These are phyloP conservation scores for Endocarpon pusillum DNA, from an alignment of 495 filamentous ascomycete genomes.

Conservation along the genomic window DNA sequence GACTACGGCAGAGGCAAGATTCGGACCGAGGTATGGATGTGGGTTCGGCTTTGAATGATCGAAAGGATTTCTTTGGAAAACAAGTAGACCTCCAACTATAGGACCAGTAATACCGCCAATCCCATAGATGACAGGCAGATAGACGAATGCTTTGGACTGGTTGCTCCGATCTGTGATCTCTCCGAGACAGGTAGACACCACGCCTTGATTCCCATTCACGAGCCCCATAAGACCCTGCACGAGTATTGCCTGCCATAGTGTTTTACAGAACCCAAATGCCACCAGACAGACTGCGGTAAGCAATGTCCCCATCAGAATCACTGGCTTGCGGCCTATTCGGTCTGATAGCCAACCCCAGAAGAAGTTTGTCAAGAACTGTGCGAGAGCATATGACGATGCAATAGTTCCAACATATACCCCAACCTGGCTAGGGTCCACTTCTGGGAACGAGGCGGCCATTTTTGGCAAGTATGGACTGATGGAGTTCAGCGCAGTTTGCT, in stretches of 20 bases:
- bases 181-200: conserved; percentile 83
- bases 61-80: conserved; percentile 39
- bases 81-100: conserved; percentile 69
- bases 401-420: conserved; percentile 83
- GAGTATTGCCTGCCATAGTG: conserved; percentile 60
- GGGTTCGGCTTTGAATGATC: conserved; percentile 31
- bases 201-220: conserved; percentile 75
- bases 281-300: conserved; percentile 66
- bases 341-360: conserved; percentile 90
- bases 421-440: conserved; percentile 49
- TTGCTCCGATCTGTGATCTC: conserved; percentile 93
- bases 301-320: conserved; percentile 73
- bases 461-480: conserved; percentile 91
- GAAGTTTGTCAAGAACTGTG: conserved; percentile 82
- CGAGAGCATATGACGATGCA: conserved; percentile 78
- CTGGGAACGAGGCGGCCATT: conserved; percentile 76
- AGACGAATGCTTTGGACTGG: conserved; percentile 79
- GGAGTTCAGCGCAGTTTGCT: conserved; percentile 92
- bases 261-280: conserved; percentile 75
- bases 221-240: conserved; percentile 84
- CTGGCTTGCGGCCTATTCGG: conserved; percentile 77
- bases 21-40: conserved; percentile 76
- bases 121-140: conserved; percentile 84
- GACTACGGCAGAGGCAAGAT: conserved; percentile 54
- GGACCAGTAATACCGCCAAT: conserved; percentile 87